phyloP scores from a whole-genome alignment of 2,329 filamentous ascomycete genomes.

The Huntiella bhutanensis region DNA sequence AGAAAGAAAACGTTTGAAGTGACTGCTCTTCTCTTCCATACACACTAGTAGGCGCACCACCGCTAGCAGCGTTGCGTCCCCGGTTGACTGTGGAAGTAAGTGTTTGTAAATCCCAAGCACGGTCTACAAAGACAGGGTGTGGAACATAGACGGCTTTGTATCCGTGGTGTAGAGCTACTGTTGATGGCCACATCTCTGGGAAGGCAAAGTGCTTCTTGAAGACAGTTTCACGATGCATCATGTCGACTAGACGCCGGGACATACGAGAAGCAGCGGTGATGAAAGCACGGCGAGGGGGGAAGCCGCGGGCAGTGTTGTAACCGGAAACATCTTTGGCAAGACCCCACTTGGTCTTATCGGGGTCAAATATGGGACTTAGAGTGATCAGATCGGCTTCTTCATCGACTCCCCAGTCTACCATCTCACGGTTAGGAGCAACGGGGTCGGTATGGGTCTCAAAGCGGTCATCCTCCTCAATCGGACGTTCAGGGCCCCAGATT shows the following conservation, averaged over 20 bases:
- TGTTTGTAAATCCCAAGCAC: constrained; percentile 65
- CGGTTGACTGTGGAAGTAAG: constrained; percentile 66
- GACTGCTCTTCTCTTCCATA: constrained; percentile 82
- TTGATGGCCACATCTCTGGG: constrained; percentile 90
- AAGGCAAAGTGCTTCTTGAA: constrained; percentile 79
- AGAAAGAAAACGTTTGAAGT: constrained; percentile 73
- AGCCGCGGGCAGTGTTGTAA: constrained; percentile 46
- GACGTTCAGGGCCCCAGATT: constrained; percentile 71
- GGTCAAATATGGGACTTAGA: constrained; percentile 81
- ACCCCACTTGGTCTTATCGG: constrained; percentile 69
- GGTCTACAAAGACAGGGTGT: constrained; percentile 74
- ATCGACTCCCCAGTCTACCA: constrained; percentile 75
- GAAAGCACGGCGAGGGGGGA: constrained; percentile 53
- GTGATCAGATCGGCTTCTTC: constrained; percentile 87
- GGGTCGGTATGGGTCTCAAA: constrained; percentile 58
- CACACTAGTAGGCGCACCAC: constrained; percentile 52
- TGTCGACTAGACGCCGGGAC: constrained; percentile 56
- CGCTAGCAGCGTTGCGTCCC: constrained; percentile 53
- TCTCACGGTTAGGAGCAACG: constrained; percentile 45
- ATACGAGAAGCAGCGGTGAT: constrained; percentile 82
- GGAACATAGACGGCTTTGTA: constrained; percentile 84
- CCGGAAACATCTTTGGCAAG: constrained; percentile 69
- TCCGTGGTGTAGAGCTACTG: constrained; percentile 73
- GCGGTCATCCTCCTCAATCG: constrained; percentile 47
- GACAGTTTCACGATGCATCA: constrained; percentile 82